A percentile compares a stretch with the other conserved stretches of the same genome.
phyloP scores from a whole-genome alignment of 805 yeast species.

The Kodamaea fukazawae region DNA sequence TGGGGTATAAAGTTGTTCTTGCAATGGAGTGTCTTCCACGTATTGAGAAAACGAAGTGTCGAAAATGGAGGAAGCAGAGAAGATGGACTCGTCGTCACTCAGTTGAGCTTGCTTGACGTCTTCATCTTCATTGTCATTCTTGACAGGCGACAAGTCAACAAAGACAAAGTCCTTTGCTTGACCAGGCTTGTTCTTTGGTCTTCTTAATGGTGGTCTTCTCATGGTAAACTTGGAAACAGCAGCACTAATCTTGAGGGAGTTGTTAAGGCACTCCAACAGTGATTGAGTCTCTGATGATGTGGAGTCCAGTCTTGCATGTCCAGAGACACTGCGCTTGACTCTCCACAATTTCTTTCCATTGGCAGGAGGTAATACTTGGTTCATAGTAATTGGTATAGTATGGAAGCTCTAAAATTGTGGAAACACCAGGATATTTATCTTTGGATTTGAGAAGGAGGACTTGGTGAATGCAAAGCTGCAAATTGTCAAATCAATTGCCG shows the following conservation, averaged over 20 bases:
- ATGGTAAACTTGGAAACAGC: constrained; percentile 34
- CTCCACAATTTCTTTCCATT: constrained; percentile 47
- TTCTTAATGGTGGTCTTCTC: constrained; percentile 40
- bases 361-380: constrained; percentile 35
- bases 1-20: too few species aligned
- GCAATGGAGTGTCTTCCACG: constrained; percentile 2
- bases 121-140: constrained; percentile 18
- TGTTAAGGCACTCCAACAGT: constrained; percentile 40
- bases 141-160: constrained; percentile 39
- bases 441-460: not conserved
- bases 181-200: constrained; percentile 46
- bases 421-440: constrained; percentile 1
- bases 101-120: constrained; percentile 8
- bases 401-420: not conserved
- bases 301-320: constrained; percentile 7
- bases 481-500: constrained; percentile 7
- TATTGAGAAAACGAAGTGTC: constrained; percentile 9
- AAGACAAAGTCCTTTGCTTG: constrained; percentile 45
- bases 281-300: constrained; percentile 13
- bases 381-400: constrained; percentile 3
- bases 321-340: constrained; percentile 30
- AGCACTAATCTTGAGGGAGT: constrained; percentile 36
- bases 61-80: constrained; percentile 5
- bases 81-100: constrained; percentile 7
- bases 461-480: constrained; percentile 5